Conservation (phyloP, 2,329 filamentous ascomycete genomes). For the Colletotrichum camelliae region DNA sequence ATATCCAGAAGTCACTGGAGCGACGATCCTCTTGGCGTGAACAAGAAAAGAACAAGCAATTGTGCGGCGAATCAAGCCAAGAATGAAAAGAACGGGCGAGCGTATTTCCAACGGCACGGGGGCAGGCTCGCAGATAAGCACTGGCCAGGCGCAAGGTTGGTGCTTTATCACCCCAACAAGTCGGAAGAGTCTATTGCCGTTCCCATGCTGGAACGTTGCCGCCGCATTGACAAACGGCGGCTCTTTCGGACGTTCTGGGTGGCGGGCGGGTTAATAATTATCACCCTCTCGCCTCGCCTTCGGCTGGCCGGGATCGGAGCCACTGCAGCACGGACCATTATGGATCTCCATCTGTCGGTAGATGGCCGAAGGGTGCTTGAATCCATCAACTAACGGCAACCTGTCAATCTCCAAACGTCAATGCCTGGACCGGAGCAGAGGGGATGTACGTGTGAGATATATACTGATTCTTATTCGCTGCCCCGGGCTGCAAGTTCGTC, state of each 20-base stretch:
- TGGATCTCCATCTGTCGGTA: background rate
- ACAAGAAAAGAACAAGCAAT: background rate
- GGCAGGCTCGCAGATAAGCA: background rate
- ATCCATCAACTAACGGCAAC: background rate
- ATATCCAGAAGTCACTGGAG: background rate
- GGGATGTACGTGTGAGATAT: background rate
- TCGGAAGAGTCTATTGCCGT: background rate
- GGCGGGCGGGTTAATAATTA: background rate
- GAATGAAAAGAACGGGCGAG: background rate
- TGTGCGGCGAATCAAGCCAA: background rate
- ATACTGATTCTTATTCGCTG: background rate
- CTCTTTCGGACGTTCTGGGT: background rate
- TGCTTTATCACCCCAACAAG: background rate
- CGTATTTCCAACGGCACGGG: background rate
- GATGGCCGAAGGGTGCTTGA: background rate
- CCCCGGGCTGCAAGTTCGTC: background rate
- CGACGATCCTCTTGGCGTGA: background rate
- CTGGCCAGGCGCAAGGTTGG: background rate
- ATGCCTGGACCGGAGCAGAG: background rate
- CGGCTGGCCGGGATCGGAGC: background rate
- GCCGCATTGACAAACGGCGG: background rate
- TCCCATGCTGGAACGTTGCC: background rate
- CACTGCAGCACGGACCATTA: background rate
- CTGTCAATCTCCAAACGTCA: background rate
- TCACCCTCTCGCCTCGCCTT: background rate